Evolutionary conservation across 768 basidiomycete genomes (phyloP).

Genomic region (Collybia mongolica): DNA sequence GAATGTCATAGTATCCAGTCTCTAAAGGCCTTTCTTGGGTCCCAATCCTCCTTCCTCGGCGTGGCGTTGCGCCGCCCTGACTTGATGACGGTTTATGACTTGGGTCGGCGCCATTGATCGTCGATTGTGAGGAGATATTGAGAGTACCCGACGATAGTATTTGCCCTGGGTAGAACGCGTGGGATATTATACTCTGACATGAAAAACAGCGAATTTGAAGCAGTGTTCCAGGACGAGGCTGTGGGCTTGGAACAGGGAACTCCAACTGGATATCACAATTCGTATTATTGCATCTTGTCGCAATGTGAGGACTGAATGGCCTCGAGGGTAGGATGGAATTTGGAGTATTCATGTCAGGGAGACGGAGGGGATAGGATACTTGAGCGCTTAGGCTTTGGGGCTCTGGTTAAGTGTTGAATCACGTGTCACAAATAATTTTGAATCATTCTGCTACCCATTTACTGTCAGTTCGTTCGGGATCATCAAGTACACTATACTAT

Average conservation of each 20-base stretch:
- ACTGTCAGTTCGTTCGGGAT: not conserved
- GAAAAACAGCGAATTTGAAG: slow-evolving; percentile 71
- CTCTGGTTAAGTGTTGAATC: slow-evolving; percentile 2
- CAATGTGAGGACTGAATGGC: slow-evolving; percentile 64
- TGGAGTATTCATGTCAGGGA: slow-evolving; percentile 40
- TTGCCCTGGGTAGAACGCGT: slow-evolving; percentile 70
- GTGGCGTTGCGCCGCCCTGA: slow-evolving; percentile 20
- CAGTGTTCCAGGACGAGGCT: slow-evolving; percentile 53
- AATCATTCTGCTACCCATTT: no score
- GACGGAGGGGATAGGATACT: slow-evolving; percentile 6
- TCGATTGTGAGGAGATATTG: not conserved
- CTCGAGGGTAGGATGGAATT: slow-evolving; percentile 61
- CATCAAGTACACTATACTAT: no score
- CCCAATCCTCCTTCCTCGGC: slow-evolving; percentile 77
- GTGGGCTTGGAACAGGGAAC: slow-evolving; percentile 63
- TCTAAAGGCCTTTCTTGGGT: slow-evolving; percentile 88
- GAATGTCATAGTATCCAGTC: slow-evolving; percentile 86
- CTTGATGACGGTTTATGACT: slow-evolving; percentile 19
- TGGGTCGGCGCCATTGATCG: slow-evolving; percentile 10
- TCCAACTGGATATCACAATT: slow-evolving; percentile 58
- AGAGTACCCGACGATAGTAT: slow-evolving; percentile 32
- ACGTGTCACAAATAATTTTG: slow-evolving; percentile 3
- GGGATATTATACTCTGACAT: slow-evolving; percentile 58
- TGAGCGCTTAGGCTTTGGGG: not conserved
- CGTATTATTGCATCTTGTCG: slow-evolving; percentile 52